These are phyloP conservation scores for Cardiosporidium cionae DNA, from an alignment of 169 alveolate species.

Conservation along the genomic window DNA sequence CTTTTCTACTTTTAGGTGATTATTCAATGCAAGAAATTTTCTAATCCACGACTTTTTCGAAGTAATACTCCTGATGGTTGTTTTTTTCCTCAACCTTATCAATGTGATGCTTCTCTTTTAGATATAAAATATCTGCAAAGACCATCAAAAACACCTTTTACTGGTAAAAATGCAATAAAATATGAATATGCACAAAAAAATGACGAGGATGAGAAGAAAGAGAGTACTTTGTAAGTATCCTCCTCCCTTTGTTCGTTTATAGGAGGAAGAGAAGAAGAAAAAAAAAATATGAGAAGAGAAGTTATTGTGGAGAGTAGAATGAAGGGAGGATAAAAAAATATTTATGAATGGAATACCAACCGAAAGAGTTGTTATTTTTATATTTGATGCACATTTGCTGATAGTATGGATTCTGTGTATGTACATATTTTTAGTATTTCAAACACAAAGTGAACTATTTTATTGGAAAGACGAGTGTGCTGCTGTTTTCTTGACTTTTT, in stretches of 20 bases:
- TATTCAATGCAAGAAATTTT: constrained; percentile 1
- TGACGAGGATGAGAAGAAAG: background rate
- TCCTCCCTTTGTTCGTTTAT: background rate
- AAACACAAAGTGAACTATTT: background rate
- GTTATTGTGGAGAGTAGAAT: constrained; percentile 1
- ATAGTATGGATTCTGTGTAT: no score
- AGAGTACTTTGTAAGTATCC: background rate
- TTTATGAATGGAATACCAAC: no score
- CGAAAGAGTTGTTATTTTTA: no score
- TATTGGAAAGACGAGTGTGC: background rate
- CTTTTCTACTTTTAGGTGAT: background rate
- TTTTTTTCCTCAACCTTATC: constrained; percentile 20
- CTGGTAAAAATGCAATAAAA: constrained; percentile 1
- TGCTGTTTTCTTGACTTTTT: background rate
- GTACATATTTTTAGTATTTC: background rate
- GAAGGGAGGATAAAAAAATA: background rate
- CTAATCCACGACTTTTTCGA: constrained; percentile 26
- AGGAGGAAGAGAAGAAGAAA: constrained; percentile 2
- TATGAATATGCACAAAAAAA: background rate
- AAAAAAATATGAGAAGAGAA: background rate
- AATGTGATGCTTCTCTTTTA: background rate
- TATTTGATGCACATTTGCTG: no score
- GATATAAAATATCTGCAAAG: background rate
- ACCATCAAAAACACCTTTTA: constrained; percentile 13
- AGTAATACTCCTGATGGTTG: constrained; percentile 18